A percentile compares a stretch with the other conserved stretches of the same genome.
phyloP scores from a whole-genome alignment of 768 basidiomycete genomes.

The Suillus decipiens region DNA sequence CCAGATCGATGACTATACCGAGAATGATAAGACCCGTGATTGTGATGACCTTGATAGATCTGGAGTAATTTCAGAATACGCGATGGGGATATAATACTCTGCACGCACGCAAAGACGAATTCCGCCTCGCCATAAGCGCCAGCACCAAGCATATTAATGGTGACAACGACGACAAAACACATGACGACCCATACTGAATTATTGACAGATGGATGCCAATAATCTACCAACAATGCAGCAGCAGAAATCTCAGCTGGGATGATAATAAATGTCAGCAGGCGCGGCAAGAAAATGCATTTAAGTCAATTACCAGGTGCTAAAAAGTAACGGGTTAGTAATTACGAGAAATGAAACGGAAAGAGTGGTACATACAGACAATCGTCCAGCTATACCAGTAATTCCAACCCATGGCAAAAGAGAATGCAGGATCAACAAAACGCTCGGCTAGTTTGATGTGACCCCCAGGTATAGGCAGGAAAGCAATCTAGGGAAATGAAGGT shows the following conservation, averaged over 20 bases:
- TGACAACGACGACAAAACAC: slow-evolving; percentile 71
- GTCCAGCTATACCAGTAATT: slow-evolving; percentile 51
- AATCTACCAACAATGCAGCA: slow-evolving; percentile 74
- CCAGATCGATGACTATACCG: slow-evolving; percentile 80
- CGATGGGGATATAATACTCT: not conserved
- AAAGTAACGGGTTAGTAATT: slow-evolving; percentile 28
- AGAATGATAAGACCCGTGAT: slow-evolving; percentile 72
- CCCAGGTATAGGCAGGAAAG: slow-evolving; percentile 77
- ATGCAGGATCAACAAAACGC: slow-evolving; percentile 77
- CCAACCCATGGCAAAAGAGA: slow-evolving; percentile 60
- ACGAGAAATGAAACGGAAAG: not conserved
- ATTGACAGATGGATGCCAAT: slow-evolving; percentile 59
- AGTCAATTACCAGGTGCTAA: not conserved
- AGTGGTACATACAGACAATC: slow-evolving; percentile 20
- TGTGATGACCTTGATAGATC: slow-evolving; percentile 88
- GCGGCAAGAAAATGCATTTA: not conserved
- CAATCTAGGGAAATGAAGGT: slow-evolving; percentile 63
- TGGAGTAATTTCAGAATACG: slow-evolving; percentile 9
- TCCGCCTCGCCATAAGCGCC: slow-evolving; percentile 84
- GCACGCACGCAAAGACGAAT: slow-evolving; percentile 73
- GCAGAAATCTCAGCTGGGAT: slow-evolving; percentile 34
- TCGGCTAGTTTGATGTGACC: slow-evolving; percentile 81
- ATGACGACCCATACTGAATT: slow-evolving; percentile 82
- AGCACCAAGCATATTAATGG: slow-evolving; percentile 76
- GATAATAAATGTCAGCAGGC: slow-evolving; percentile 8